Conservation (phyloP, 2,329 filamentous ascomycete species). For the Epichloe bromicola region DNA sequence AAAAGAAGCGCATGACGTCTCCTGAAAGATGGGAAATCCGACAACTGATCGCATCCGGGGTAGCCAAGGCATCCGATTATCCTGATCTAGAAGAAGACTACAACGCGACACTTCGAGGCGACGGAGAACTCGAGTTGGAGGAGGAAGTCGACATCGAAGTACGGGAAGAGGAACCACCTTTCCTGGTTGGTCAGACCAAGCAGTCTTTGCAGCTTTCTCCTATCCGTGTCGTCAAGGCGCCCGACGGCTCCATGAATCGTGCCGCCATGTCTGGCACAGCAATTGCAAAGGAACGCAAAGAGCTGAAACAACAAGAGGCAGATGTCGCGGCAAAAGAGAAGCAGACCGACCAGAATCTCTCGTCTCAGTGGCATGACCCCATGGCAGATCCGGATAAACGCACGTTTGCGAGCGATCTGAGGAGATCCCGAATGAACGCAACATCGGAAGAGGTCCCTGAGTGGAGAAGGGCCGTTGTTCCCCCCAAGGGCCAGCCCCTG, state of each 20-base stretch:
- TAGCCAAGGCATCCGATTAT: slow-evolving; percentile 84
- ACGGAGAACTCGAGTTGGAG: slow-evolving; percentile 81
- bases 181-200: slow-evolving; percentile 90
- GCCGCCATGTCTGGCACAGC: slow-evolving; percentile 88
- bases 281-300: slow-evolving; percentile 79
- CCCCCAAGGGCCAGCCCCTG: slow-evolving; percentile 58
- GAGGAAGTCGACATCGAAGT: slow-evolving; percentile 97
- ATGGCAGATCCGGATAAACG: slow-evolving; percentile 79
- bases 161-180: slow-evolving; percentile 89
- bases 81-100: slow-evolving; percentile 93
- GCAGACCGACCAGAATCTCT: slow-evolving; percentile 61
- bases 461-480: slow-evolving; percentile 77
- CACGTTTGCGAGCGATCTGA: slow-evolving; percentile 79
- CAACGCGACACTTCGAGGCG: slow-evolving; percentile 72
- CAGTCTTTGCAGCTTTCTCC: slow-evolving; percentile 90
- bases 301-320: slow-evolving; percentile 76
- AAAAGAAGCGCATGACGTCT: slow-evolving; percentile 88
- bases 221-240: slow-evolving; percentile 92
- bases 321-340: slow-evolving; percentile 63
- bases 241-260: slow-evolving; percentile 93
- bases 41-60: slow-evolving; percentile 89
- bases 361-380: slow-evolving; percentile 90
- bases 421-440: slow-evolving; percentile 48
- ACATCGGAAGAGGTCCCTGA: slow-evolving; percentile 66
- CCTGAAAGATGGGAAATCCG: slow-evolving; percentile 96